Evolutionary conservation across 495 filamentous ascomycete genomes (phyloP).

Genomic region (Opeltia flavorubescens): DNA sequence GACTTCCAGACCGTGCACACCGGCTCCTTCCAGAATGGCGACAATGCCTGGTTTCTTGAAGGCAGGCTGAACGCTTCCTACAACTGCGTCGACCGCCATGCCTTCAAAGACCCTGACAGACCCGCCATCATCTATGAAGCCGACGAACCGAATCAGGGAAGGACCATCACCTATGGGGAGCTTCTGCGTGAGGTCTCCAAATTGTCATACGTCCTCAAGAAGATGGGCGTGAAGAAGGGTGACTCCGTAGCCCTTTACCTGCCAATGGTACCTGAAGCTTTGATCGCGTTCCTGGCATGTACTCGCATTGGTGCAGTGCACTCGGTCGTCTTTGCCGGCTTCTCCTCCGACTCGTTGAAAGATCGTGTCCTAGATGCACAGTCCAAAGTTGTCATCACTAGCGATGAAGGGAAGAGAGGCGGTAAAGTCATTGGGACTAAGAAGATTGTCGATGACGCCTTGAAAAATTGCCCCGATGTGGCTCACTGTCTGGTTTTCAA

Average conservation of each 20-base stretch:
- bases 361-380: constrained; percentile 88
- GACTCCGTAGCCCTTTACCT: constrained; percentile 96
- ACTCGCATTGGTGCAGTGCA: constrained; percentile 88
- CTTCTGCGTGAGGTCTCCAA: constrained; percentile 85
- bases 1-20: constrained; percentile 85
- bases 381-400: constrained; percentile 86
- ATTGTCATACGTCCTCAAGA: constrained; percentile 70
- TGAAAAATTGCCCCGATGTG: constrained; percentile 93
- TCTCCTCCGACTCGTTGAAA: constrained; percentile 90
- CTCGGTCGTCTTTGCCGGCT: constrained; percentile 97
- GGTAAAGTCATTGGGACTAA: constrained; percentile 97
- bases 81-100: constrained; percentile 96
- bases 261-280: constrained; percentile 95
- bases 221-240: constrained; percentile 93
- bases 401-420: constrained; percentile 94
- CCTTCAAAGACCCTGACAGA: constrained; percentile 78
- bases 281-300: constrained; percentile 85
- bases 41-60: constrained; percentile 90
- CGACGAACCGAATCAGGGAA: constrained; percentile 78
- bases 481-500: constrained; percentile 78
- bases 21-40: constrained; percentile 66
- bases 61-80: constrained; percentile 88
- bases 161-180: constrained; percentile 84
- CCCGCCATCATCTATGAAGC: constrained; percentile 98
- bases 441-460: constrained; percentile 96